Conservation (phyloP, 1,139 yeast species). For the Yamadazyma buinensis region DNA sequence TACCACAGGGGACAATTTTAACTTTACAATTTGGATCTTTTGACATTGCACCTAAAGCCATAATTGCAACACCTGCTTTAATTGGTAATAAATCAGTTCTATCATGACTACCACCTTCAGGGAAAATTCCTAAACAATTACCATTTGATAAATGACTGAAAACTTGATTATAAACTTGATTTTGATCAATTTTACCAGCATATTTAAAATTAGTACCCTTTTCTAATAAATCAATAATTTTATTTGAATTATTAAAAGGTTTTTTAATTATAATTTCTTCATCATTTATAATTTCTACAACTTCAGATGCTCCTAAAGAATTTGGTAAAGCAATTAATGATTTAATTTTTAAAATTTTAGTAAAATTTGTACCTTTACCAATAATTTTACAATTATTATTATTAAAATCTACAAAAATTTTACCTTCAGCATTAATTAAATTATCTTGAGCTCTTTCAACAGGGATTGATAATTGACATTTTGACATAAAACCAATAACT, state of each 20-base stretch:
- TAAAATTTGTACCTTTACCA: conserved; percentile 70
- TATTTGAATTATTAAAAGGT: conserved; percentile 59
- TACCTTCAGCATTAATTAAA: conserved; percentile 58
- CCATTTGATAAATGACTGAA: conserved; percentile 78
- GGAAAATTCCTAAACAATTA: conserved; percentile 90
- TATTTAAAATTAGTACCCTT: conserved; percentile 63
- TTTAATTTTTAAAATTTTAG: conserved; percentile 57
- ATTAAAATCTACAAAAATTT: conserved; percentile 49
- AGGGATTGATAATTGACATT: conserved; percentile 78
- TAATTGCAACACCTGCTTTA: conserved; percentile 48
- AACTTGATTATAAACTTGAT: conserved; percentile 74
- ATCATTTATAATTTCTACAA: conserved; percentile 67
- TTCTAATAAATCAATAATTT: conserved; percentile 37
- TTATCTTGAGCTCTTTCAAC: conserved; percentile 91
- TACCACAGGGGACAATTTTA: conserved; percentile 43
- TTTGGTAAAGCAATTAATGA: conserved; percentile 79
- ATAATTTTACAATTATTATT: conserved; percentile 31
- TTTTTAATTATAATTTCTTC: conserved; percentile 67
- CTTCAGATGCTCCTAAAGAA: conserved; percentile 73
- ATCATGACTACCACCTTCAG: conserved; percentile 69
- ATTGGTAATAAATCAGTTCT: conserved; percentile 39
- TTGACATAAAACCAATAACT: conserved; percentile 73
- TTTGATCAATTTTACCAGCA: conserved; percentile 84
- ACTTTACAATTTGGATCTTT: conserved; percentile 30
- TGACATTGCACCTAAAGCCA: conserved; percentile 42